These are phyloP conservation scores for Aureobasidium sp. DNA, from an alignment of 2,329 filamentous ascomycete genomes.

Conservation along the genomic window DNA sequence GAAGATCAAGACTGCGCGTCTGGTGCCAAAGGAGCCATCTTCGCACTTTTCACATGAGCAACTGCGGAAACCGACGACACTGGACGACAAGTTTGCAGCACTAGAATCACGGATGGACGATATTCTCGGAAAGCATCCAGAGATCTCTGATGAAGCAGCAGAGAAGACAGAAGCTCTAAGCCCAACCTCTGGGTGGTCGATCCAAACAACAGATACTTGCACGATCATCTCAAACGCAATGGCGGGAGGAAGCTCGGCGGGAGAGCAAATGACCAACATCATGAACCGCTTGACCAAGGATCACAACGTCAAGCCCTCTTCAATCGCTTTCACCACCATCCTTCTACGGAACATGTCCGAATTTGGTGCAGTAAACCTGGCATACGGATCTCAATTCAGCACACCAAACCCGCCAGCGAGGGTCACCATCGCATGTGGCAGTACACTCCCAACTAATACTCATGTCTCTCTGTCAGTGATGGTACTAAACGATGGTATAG, in stretches of 20 bases:
- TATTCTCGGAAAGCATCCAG: neutral
- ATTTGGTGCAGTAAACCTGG: constrained; percentile 65
- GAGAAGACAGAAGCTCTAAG: neutral
- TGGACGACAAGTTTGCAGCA: constrained; percentile 55
- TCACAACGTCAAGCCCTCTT: constrained; percentile 22
- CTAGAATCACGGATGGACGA: constrained; percentile 23
- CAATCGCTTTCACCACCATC: constrained; percentile 45
- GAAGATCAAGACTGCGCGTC: constrained; percentile 49
- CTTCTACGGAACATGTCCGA: constrained; percentile 71
- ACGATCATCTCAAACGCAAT: constrained; percentile 24
- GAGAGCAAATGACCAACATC: constrained; percentile 34
- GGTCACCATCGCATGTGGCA: constrained; percentile 72
- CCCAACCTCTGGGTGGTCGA: neutral
- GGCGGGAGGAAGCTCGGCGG: constrained; percentile 29
- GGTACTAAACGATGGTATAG: constrained; percentile 27
- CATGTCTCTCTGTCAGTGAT: constrained; percentile 54
- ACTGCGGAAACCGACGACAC: constrained; percentile 53
- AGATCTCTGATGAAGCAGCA: neutral
- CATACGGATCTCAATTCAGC: constrained; percentile 68
- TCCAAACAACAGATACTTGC: neutral
- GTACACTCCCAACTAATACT: constrained; percentile 50
- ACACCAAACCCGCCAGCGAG: constrained; percentile 76
- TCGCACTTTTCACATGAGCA: constrained; percentile 14
- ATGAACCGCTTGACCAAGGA: constrained; percentile 27
- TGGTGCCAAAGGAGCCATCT: constrained; percentile 37